These are phyloP conservation scores for Stephania yunnanensis DNA, from an alignment of 164 flowering plant species.

Conservation along the genomic window DNA sequence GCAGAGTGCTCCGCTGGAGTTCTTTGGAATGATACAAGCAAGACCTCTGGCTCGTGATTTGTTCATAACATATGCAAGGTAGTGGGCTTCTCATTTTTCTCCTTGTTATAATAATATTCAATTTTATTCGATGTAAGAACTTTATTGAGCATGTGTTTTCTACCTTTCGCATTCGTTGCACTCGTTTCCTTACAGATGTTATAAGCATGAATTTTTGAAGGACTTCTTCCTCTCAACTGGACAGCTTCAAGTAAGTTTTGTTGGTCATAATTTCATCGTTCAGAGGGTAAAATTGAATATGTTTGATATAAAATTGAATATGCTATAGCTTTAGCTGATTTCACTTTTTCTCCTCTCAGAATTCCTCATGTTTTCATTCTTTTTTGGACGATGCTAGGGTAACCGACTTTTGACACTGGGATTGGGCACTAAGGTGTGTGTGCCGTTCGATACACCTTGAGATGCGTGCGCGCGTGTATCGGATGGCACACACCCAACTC, in stretches of 20 bases:
- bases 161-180: conserved; percentile 7
- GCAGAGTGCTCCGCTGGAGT: conserved; percentile 76
- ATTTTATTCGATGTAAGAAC: conserved; percentile 5
- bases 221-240: conserved; percentile 85
- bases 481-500: too few relatives aligned
- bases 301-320: too few relatives aligned
- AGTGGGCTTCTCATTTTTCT: conserved; percentile 10
- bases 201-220: conserved; percentile 78
- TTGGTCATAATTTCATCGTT: not conserved
- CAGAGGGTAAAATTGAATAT: not conserved
- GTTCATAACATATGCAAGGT: conserved; percentile 76
- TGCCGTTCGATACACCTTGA: too few relatives aligned
- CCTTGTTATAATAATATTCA: not conserved
- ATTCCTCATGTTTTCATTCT: too few relatives aligned
- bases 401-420: too few relatives aligned
- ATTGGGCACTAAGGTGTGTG: too few relatives aligned
- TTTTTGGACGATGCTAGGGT: too few relatives aligned
- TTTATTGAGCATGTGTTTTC: not conserved
- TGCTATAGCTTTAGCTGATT: too few relatives aligned
- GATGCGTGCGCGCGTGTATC: too few relatives aligned
- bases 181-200: conserved; percentile 47
- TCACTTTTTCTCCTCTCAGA: too few relatives aligned
- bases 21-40: conserved; percentile 76
- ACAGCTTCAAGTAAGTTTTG: conserved; percentile 64
- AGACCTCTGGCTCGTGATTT: conserved; percentile 77